These are phyloP conservation scores for Colletotrichum tanaceti DNA, from an alignment of 2,329 filamentous ascomycete genomes.

Conservation along the genomic window DNA sequence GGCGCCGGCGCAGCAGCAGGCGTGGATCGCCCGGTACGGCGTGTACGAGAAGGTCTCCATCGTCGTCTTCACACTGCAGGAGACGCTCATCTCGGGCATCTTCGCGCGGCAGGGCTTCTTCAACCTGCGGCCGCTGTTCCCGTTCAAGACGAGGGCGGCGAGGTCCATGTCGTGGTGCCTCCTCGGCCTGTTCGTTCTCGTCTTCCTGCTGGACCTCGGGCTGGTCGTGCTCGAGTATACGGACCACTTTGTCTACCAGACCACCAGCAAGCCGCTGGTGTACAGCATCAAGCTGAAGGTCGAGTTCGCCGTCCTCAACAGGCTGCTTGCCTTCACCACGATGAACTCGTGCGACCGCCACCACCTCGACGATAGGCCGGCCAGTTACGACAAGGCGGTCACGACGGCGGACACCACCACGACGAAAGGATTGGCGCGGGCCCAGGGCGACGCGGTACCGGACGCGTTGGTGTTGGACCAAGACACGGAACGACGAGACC, in stretches of 20 bases:
- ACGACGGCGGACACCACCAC: constrained; percentile 22
- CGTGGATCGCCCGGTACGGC: constrained; percentile 49
- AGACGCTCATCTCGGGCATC: constrained; percentile 63
- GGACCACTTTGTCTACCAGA: constrained; percentile 47
- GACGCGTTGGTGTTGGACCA: background rate
- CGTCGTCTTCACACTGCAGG: constrained; percentile 66
- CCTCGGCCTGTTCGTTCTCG: constrained; percentile 52
- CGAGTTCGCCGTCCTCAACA: constrained; percentile 62
- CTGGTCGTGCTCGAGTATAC: constrained; percentile 54
- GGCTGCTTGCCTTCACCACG: constrained; percentile 28
- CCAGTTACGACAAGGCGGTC: background rate
- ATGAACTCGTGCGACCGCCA: constrained; percentile 35
- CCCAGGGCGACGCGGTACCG: background rate
- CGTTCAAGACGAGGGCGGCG: constrained; percentile 53
- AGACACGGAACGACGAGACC: constrained; percentile 16
- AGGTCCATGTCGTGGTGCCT: constrained; percentile 53
- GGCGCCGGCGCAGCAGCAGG: constrained; percentile 39
- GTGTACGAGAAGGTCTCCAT: constrained; percentile 67
- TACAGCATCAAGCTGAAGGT: constrained; percentile 50
- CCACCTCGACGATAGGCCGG: constrained; percentile 13
- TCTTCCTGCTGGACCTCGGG: constrained; percentile 54
- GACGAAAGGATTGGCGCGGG: background rate
- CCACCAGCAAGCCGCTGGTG: constrained; percentile 38
- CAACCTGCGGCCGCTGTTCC: constrained; percentile 31
- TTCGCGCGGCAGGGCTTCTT: constrained; percentile 64